Conservation (phyloP, 352 stramenopile species). For the Hyaloperonospora brassicae region DNA sequence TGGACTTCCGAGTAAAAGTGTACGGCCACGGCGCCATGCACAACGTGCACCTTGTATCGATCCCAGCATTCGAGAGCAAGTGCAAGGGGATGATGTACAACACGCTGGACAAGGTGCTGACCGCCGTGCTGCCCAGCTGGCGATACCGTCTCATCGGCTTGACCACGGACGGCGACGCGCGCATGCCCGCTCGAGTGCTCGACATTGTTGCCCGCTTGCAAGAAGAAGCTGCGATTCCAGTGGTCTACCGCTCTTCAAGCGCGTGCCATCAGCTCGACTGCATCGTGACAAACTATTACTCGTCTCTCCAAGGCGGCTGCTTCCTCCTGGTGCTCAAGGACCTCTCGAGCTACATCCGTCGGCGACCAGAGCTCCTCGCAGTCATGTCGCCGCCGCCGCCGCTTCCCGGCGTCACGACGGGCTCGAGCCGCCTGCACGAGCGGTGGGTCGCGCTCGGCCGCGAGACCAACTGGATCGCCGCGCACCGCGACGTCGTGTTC, state of each 20-base stretch:
- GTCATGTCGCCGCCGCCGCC: conserved; percentile 19
- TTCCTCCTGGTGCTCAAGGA: conserved; percentile 32
- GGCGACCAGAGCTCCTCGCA: conserved; percentile 25
- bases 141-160: conserved; percentile 30
- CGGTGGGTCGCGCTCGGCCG: conserved; percentile 29
- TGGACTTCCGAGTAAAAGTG: conserved; percentile 42
- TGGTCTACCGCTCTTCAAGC: conserved; percentile 29
- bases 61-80: conserved; percentile 32
- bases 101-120: conserved; percentile 28
- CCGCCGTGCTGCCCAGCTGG: conserved; percentile 34
- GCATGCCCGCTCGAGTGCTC: conserved; percentile 21
- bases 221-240: conserved; percentile 15
- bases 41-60: conserved; percentile 37
- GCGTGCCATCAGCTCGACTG: conserved; percentile 28
- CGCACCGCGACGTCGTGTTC: conserved; percentile 43
- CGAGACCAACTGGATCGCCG: conserved; percentile 43
- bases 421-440: conserved; percentile 9
- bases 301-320: conserved; percentile 30
- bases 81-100: conserved; percentile 26
- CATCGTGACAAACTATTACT: conserved; percentile 39
- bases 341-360: conserved; percentile 27
- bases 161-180: conserved; percentile 28
- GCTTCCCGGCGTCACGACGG: not conserved
- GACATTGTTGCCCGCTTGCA: conserved; percentile 28
- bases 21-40: conserved; percentile 24